Conservation (phyloP, 1,284 basidiomycete species). For the Malassezia yamatoensis region DNA sequence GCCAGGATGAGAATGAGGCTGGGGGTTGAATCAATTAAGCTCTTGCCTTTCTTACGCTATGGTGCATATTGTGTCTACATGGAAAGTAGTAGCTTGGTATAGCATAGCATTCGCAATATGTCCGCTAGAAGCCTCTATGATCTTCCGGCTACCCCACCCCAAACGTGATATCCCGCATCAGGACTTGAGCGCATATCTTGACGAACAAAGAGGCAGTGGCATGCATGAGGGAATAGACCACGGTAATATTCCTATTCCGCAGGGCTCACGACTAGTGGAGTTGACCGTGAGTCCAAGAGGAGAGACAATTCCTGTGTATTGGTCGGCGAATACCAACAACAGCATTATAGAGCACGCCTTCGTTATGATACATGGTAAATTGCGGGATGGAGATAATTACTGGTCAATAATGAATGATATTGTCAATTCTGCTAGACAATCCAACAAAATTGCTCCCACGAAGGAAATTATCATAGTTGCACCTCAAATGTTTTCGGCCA, state of each 20-base stretch:
- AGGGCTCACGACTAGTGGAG: conserved; percentile 23
- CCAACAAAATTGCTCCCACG: conserved; percentile 19
- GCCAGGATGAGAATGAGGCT: too few relatives aligned
- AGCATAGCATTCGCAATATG: too few relatives aligned
- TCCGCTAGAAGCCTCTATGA: background rate
- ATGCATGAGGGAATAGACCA: conserved; percentile 20
- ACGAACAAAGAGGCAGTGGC: background rate
- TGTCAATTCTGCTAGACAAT: conserved; percentile 23
- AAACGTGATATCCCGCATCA: background rate
- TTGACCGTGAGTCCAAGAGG: conserved; percentile 21
- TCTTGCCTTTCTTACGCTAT: too few relatives aligned
- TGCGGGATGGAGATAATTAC: conserved; percentile 32
- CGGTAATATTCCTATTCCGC: conserved; percentile 19
- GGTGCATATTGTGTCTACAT: too few relatives aligned
- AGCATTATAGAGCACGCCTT: conserved; percentile 26
- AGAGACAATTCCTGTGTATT: conserved; percentile 29
- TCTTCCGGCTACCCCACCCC: background rate
- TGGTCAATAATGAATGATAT: conserved; percentile 33
- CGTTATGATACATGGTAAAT: conserved; percentile 42
- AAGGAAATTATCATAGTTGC: conserved; percentile 32
- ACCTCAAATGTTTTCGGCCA: conserved; percentile 34
- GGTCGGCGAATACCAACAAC: conserved; percentile 22
- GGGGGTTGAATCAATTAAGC: too few relatives aligned
- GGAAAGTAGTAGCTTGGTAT: too few relatives aligned
- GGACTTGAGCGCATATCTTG: conserved; percentile 4